phyloP scores from a whole-genome alignment of 139 green algal genomes.

The Micractinium conductrix region DNA sequence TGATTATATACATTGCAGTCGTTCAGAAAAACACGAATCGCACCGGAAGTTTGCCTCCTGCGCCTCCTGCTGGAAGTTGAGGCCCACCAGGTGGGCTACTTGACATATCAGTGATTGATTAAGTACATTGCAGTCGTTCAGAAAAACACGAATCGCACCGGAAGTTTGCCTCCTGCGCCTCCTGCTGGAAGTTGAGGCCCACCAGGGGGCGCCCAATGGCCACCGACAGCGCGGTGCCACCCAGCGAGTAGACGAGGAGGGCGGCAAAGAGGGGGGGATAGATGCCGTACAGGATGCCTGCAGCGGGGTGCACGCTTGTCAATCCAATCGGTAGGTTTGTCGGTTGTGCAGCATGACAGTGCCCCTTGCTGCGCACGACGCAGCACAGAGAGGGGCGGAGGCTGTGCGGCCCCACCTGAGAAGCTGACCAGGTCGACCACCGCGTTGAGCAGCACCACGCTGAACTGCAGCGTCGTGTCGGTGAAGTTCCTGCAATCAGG shows the following conservation, averaged over 20 bases:
- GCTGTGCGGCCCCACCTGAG: constrained; percentile 56
- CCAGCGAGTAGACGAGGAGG: constrained; percentile 91
- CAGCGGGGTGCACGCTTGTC: not conserved
- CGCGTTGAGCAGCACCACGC: constrained; percentile 88
- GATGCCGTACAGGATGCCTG: constrained; percentile 96
- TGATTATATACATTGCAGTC: too few species aligned
- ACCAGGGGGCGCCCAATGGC: constrained; percentile 82
- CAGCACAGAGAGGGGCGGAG: too few species aligned
- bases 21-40: too few species aligned
- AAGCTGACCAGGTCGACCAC: constrained; percentile 94
- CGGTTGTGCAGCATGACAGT: too few species aligned
- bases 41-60: constrained; percentile 86
- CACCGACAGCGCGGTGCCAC: constrained; percentile 86
- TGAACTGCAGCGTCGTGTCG: constrained; percentile 83
- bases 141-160: too few species aligned
- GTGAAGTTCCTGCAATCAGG: constrained; percentile 81
- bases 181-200: constrained; percentile 97
- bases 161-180: constrained; percentile 92
- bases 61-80: constrained; percentile 98
- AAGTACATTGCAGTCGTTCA: too few species aligned
- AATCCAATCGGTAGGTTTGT: too few species aligned
- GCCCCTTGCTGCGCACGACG: too few species aligned
- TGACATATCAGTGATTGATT: too few species aligned
- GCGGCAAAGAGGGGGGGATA: constrained; percentile 97
- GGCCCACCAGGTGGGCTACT: constrained; percentile 85